A percentile compares a stretch with the other conserved stretches of the same genome.
Evolutionary conservation across 352 stramenopile species (phyloP).

Genomic region (Pythium monospermum): DNA sequence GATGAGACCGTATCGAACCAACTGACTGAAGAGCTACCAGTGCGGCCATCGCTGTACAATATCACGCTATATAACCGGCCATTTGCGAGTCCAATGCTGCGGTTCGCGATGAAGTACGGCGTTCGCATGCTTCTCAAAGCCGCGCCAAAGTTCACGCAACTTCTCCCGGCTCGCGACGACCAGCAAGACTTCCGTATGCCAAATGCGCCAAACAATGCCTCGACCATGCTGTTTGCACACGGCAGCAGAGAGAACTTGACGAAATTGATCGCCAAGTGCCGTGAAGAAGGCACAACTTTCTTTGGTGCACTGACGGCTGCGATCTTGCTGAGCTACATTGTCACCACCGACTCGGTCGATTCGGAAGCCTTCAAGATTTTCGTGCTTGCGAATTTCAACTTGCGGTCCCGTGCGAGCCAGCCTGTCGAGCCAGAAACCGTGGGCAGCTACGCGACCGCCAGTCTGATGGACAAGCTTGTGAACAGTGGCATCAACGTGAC

Average conservation of each 20-base stretch:
- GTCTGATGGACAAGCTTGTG: slow-evolving; percentile 17
- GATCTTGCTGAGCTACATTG: slow-evolving; percentile 26
- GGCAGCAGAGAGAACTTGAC: slow-evolving; percentile 29
- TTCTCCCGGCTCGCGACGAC: slow-evolving; percentile 19
- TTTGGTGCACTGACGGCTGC: slow-evolving; percentile 29
- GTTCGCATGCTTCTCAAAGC: neutral
- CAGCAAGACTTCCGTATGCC: slow-evolving; percentile 31
- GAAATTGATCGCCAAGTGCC: slow-evolving; percentile 29
- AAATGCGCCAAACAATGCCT: slow-evolving; percentile 22
- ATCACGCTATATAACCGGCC: neutral
- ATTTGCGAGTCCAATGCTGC: neutral
- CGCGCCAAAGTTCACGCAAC: slow-evolving; percentile 13
- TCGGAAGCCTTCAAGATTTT: slow-evolving; percentile 34
- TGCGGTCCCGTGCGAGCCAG: slow-evolving; percentile 33
- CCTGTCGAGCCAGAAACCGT: slow-evolving; percentile 28
- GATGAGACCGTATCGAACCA: neutral
- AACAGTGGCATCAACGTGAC: slow-evolving; percentile 22
- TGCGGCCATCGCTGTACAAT: slow-evolving; percentile 29
- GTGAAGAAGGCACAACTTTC: slow-evolving; percentile 33
- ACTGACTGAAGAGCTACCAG: slow-evolving; percentile 11
- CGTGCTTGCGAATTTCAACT: slow-evolving; percentile 37
- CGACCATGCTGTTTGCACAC: slow-evolving; percentile 29
- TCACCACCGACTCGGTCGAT: slow-evolving; percentile 2
- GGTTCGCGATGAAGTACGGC: neutral
- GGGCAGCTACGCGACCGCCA: slow-evolving; percentile 30